Base-by-base conservation (phyloP, 176 grass and related monocot genomes). In the Chloris gayana region DNA sequence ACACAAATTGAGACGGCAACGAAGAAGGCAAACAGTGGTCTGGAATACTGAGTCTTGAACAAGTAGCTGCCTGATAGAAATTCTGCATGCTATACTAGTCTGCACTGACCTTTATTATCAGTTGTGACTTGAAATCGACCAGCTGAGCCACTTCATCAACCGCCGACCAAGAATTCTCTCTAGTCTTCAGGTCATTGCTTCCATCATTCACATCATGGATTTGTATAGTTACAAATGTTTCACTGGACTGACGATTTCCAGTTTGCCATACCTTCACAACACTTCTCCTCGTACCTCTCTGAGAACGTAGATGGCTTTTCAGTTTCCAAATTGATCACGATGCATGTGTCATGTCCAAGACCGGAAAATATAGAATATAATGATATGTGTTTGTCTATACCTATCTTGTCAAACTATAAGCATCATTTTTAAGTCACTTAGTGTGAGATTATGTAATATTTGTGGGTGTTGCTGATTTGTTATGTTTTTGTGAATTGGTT, bases 11-110 rank as follows among this genome's bases (percentile, higher is more conserved):
- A 69, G 24, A 74, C 74, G 47, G 50, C 32, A 37, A 60, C 2
- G 7, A 11, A 46, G 27, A 27, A 45, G 34, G 61, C 29, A 9
- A 87, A 57, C 50, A 10, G 22, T 72, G 27, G 64, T 18, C 17
- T 54, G 53, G 25, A 79, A 80, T 75, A 70, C 46, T 21, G 24
- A 61, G 58, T 47, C 74, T 66, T 72, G 22, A 29, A 47, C 56
- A 62, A 62, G 7, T 26, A 21, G 42, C 19, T 27, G 34, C 75
- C 31, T 60, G 26, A 51, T 18, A 33, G 24, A 63, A 73, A 49
- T 9, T 2, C 5, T 49, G 18, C 51, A 63, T 80, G 57, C 18
- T 14, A 34, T 22, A 3, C 60, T 78, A 63, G 58, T 10, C 45
- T 77, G 75, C 41, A 64, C 17, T 46, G 18, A 19, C 26, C 58